Base-by-base conservation (phyloP, 345 rosid genomes). In the Acer saccharum region DNA sequence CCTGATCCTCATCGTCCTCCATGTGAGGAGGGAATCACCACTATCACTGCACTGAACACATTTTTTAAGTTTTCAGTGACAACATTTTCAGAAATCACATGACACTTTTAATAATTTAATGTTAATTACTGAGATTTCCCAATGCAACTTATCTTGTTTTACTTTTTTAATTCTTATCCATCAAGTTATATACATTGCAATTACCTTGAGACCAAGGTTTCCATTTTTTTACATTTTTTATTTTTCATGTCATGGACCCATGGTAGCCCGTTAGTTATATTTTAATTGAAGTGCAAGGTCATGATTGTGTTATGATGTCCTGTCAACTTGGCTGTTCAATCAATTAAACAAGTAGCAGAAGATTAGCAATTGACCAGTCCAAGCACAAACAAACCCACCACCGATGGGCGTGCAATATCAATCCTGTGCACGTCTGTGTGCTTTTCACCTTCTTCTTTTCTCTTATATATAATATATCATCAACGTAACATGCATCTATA, bases 21-120 rank as follows among this genome's bases (percentile, higher is more conserved):
- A 90, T 85, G 94, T 88, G 94, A 86, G 86, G 85, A 66, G 76
- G 81, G 86, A 84, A 82, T 87, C 89, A 57, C 77, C 3, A 43
- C 46, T 81, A 78, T 86, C 88, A 68, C 78, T 66, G 85, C 83
- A 79, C 86, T 29, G 32, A 82, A 79, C 86, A 78, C 69, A 77
- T 77, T 80, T 75, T 76, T 74, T 14, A 82, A 75, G 80, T 72
- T 79, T 81, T 79, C 84, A 81, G 85, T 78, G 87, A 82, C 84
- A 79, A 60, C 71, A 82, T 73, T 84, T 78, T 68, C 76, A 77
- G 72, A 77, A 77, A 48, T 70, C 83, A 83, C 91, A 75, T 87
- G 86, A n/a, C 76, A 8, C 73, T 39, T 78, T 44, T 8, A 57
- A 10, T 79, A 9, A 69, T 72, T 80, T 76, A 64, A 52, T 77